A percentile compares a stretch with the other conserved stretches of the same genome.
These are phyloP conservation scores for Phytophthora cryptogea DNA, from an alignment of 352 stramenopile genomes.

Conservation along the genomic window DNA sequence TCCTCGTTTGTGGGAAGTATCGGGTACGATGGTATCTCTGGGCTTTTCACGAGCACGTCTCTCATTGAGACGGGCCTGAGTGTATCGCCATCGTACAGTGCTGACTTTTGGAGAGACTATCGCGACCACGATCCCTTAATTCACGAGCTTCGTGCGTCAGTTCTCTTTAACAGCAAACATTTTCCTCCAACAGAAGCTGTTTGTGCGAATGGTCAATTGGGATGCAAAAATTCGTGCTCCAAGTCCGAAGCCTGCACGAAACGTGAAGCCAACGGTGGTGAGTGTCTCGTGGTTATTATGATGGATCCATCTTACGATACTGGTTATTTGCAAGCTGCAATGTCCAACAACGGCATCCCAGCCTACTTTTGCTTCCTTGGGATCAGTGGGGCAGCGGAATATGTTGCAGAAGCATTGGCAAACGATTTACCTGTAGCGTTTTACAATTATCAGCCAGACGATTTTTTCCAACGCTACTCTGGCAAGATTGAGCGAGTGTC, in stretches of 20 bases:
- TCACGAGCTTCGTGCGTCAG: conserved; percentile 25
- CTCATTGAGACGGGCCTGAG: conserved; percentile 42
- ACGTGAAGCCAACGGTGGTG: conserved; percentile 27
- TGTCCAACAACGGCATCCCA: conserved; percentile 45
- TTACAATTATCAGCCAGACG: conserved; percentile 57
- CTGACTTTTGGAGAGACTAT: conserved; percentile 64
- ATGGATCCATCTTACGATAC: conserved; percentile 39
- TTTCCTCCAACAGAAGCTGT: conserved; percentile 31
- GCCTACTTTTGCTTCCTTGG: conserved; percentile 53
- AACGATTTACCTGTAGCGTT: conserved; percentile 42
- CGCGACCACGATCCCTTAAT: conserved; percentile 33
- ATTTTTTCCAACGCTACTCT: conserved; percentile 37
- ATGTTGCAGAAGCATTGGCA: conserved; percentile 34
- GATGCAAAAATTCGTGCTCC: conserved; percentile 49
- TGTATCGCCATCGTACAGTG: conserved; percentile 29
- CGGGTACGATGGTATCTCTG: conserved; percentile 43
- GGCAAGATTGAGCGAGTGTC: conserved; percentile 41
- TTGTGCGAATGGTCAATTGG: conserved; percentile 36
- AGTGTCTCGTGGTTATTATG: conserved; percentile 55
- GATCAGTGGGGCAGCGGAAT: conserved; percentile 20
- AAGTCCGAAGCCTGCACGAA: conserved; percentile 46
- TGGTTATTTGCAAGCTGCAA: conserved; percentile 46
- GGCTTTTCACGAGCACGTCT: conserved; percentile 44
- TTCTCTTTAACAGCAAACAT: conserved; percentile 29
- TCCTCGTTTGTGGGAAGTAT: conserved; percentile 39